A percentile compares a stretch with the other conserved stretches of the same genome.
Conservation (phyloP, 208 protist genomes). For the Lotmaria passim region DNA sequence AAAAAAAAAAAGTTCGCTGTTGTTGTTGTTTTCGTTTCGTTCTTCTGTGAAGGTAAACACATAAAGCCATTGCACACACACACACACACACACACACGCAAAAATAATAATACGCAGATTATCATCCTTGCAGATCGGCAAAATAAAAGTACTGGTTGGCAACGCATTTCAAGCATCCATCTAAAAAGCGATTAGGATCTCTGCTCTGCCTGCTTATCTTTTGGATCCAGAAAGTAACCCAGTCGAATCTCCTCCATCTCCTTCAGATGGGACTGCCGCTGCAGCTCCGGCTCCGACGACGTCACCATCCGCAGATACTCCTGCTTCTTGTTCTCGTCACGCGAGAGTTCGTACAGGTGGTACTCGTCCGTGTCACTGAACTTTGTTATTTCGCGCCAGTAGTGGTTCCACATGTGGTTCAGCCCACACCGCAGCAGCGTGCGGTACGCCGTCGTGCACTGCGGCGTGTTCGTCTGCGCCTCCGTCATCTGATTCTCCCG, state of each 20-base stretch:
- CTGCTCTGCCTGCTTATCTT: not conserved
- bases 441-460: conserved; percentile 66
- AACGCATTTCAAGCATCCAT: not conserved
- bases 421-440: conserved; percentile 77
- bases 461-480: conserved; percentile 53
- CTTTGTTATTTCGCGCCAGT: conserved; percentile 77
- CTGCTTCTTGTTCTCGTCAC: conserved; percentile 80
- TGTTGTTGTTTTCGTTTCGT: no score
- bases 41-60: no score
- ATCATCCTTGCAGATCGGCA: no score
- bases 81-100: no score
- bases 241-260: conserved; percentile 26
- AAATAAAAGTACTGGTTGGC: no score
- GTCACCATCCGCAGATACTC: conserved; percentile 68
- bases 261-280: conserved; percentile 18
- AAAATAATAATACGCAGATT: no score
- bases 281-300: conserved; percentile 32
- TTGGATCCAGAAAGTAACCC: conserved; percentile 42
- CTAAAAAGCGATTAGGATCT: no score
- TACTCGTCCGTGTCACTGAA: conserved; percentile 81
- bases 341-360: conserved; percentile 77
- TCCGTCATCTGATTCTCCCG: conserved; percentile 53
- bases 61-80: no score
- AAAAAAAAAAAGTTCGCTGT: no score
- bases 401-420: conserved; percentile 85